phyloP scores from a whole-genome alignment of 768 basidiomycete genomes.

The Phaeotremella skinneri region DNA sequence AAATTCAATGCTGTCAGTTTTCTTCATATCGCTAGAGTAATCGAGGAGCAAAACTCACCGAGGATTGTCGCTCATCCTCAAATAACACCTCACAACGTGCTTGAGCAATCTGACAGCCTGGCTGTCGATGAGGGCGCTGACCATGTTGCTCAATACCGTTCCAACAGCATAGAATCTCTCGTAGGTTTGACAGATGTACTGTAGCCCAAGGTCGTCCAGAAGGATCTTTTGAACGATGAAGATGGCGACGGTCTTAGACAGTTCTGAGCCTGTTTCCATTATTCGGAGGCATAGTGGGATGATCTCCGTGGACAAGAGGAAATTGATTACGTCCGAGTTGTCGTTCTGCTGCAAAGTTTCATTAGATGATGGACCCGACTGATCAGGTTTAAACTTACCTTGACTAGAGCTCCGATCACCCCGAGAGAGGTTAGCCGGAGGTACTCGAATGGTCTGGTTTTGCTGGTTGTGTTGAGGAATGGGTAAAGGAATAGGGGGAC shows the following conservation, averaged over 20 bases:
- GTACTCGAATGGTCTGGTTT: conserved; percentile 99
- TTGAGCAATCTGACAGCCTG: conserved; percentile 94
- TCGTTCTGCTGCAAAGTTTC: conserved; percentile 81
- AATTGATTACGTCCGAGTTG: conserved; percentile 98
- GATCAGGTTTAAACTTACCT: conserved; percentile 58
- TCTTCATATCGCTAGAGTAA: background rate
- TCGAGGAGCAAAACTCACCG: conserved; percentile 59
- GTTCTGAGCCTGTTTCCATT: conserved; percentile 99
- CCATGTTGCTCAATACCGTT: conserved; percentile 98
- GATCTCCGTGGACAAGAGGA: conserved; percentile 97
- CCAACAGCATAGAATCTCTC: conserved; percentile 99
- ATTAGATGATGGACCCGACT: background rate
- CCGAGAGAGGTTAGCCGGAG: conserved; percentile 98
- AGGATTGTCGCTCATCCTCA: conserved; percentile 91
- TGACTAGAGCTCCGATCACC: conserved; percentile 97
- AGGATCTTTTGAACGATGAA: conserved; percentile 98
- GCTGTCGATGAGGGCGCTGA: conserved; percentile 93
- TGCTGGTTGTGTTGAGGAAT: conserved; percentile 96
- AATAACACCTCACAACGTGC: conserved; percentile 95
- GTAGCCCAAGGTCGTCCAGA: conserved; percentile 93
- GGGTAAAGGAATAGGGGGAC: conserved; percentile 94
- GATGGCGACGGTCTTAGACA: conserved; percentile 98
- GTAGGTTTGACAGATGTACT: conserved; percentile 99
- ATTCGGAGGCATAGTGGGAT: conserved; percentile 98
- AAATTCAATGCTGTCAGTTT: background rate